Evolutionary conservation across 176 grass and related monocot genomes (phyloP).

Genomic region (Carex littledalei): DNA sequence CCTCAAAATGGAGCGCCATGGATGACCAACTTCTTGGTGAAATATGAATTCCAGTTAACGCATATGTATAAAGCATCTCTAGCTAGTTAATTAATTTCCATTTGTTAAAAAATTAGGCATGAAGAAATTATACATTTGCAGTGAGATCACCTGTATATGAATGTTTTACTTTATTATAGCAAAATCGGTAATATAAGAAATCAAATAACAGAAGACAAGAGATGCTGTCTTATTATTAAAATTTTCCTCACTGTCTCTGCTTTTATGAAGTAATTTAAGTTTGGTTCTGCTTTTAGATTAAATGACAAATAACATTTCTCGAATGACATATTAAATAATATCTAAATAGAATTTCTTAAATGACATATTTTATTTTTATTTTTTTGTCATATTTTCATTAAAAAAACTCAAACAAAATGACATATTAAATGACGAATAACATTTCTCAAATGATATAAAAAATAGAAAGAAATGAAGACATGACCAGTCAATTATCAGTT

Average conservation of each 20-base stretch:
- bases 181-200: neutral
- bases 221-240: neutral
- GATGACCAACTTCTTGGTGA: neutral
- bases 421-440: too few relatives aligned
- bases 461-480: too few relatives aligned
- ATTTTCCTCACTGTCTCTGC: neutral
- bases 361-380: too few relatives aligned
- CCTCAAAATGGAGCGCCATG: conserved; percentile 40
- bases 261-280: neutral
- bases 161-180: neutral
- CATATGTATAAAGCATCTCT: neutral
- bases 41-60: neutral
- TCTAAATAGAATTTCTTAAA: too few relatives aligned
- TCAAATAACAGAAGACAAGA: neutral
- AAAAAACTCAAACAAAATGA: too few relatives aligned
- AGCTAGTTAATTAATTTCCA: neutral
- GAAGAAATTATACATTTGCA: neutral
- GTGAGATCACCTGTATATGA: neutral
- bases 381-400: too few relatives aligned
- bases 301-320: too few relatives aligned
- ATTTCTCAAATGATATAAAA: too few relatives aligned
- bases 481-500: too few relatives aligned
- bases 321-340: too few relatives aligned
- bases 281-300: too few relatives aligned
- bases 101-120: neutral